These are phyloP conservation scores for Nymphaea colorata DNA, from an alignment of 164 flowering plant genomes.

Conservation along the genomic window DNA sequence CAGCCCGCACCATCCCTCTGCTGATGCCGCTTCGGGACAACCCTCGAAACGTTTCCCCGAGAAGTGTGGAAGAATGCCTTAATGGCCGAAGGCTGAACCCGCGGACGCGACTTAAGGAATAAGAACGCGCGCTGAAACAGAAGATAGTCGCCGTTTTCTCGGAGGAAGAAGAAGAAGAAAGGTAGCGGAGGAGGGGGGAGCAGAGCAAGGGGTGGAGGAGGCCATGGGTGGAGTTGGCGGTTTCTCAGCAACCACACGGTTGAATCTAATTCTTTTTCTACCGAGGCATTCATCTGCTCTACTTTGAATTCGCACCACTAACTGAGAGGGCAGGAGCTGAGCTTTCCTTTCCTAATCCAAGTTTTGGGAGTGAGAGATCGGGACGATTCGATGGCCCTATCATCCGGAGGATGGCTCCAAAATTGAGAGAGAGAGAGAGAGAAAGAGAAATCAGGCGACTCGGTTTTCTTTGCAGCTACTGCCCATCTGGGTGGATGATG, in stretches of 20 bases:
- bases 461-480: too few species aligned
- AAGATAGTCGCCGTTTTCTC: background rate
- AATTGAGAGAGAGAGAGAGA: background rate
- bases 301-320: background rate
- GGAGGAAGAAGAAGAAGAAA: background rate
- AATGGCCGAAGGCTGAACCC: background rate
- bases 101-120: background rate
- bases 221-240: background rate
- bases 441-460: background rate
- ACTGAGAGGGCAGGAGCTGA: background rate
- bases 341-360: background rate
- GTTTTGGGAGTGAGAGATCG: too few species aligned
- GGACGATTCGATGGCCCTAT: too few species aligned
- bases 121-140: background rate
- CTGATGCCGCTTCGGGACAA: background rate
- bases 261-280: background rate
- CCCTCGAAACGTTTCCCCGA: background rate
- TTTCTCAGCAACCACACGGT: background rate
- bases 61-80: background rate
- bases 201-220: background rate
- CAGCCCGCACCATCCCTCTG: constrained; percentile 21
- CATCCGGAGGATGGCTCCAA: too few species aligned
- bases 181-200: background rate
- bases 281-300: background rate
- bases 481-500: too few species aligned